A percentile compares a stretch with the other conserved stretches of the same genome.
phyloP scores from a whole-genome alignment of 2,329 filamentous ascomycete species.

The Talaromyces piceae region DNA sequence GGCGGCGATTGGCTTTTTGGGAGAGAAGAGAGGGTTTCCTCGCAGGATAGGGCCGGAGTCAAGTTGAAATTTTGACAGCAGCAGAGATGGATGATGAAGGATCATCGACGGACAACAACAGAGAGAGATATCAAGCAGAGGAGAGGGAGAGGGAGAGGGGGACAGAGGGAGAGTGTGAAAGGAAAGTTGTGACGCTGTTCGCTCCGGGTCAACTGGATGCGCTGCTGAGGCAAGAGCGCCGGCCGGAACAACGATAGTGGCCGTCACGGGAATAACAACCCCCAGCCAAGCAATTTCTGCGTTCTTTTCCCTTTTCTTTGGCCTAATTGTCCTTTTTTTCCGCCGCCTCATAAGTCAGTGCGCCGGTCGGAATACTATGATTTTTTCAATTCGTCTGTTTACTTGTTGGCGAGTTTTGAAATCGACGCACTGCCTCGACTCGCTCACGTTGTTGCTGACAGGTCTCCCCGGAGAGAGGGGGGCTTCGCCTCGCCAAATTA shows the following conservation, averaged over 20 bases:
- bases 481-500: background rate
- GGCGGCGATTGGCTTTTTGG: background rate
- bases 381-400: no score
- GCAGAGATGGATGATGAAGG: background rate
- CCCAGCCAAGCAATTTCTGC: background rate
- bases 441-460: no score
- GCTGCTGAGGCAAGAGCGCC: constrained; percentile 5
- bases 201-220: background rate
- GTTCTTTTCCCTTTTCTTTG: no score
- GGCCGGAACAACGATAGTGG: constrained; percentile 12
- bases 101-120: background rate
- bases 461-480: background rate
- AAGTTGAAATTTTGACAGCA: no score
- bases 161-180: no score
- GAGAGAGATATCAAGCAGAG: no score
- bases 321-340: no score
- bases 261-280: background rate
- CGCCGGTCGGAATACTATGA: no score
- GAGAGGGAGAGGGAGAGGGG: background rate
- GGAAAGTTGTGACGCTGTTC: background rate
- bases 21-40: background rate
- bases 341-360: no score
- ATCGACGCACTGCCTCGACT: no score
- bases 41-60: background rate
- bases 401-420: no score